A percentile compares a stretch with the other conserved stretches of the same genome.
phyloP scores from a whole-genome alignment of 805 yeast species.

The Ogataea paraovalis region DNA sequence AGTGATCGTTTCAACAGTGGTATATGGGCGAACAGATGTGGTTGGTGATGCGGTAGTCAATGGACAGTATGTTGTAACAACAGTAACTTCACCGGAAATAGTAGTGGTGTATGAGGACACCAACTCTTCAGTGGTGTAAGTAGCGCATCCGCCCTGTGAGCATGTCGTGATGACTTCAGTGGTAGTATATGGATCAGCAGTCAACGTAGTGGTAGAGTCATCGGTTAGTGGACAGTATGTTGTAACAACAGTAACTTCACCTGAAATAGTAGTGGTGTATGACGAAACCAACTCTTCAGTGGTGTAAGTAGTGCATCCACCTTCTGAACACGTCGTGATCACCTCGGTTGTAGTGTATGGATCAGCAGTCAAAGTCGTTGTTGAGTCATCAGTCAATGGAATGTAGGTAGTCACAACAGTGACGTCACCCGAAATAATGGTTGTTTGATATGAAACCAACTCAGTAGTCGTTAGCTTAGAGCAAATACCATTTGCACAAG shows the following conservation, averaged over 20 bases:
- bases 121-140: conserved; percentile 11
- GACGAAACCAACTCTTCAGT: conserved; percentile 19
- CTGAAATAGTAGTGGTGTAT: conserved; percentile 20
- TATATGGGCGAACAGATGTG: background rate
- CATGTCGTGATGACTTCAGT: conserved; percentile 19
- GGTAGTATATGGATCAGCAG: conserved; percentile 6
- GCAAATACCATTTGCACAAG: conserved; percentile 22
- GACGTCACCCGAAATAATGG: conserved; percentile 17
- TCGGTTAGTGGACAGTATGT: conserved; percentile 14
- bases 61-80: conserved; percentile 20
- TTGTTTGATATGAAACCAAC: conserved; percentile 23
- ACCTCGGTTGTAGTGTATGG: conserved; percentile 9
- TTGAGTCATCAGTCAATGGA: conserved; percentile 11
- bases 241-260: conserved; percentile 18
- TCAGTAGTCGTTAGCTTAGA: conserved; percentile 11
- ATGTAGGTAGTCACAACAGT: conserved; percentile 20
- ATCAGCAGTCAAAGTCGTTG: conserved; percentile 1
- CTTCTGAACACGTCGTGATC: conserved; percentile 1
- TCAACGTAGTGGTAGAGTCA: conserved; percentile 6
- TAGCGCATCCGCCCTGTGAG: conserved; percentile 17
- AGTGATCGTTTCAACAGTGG: conserved; percentile 14
- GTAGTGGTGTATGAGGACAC: conserved; percentile 24
- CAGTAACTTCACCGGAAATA: conserved; percentile 19
- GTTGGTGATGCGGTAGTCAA: conserved; percentile 2
- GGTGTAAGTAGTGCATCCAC: conserved; percentile 13